phyloP scores from a whole-genome alignment of 2,329 filamentous ascomycete genomes.

The Aureobasidium sp. region DNA sequence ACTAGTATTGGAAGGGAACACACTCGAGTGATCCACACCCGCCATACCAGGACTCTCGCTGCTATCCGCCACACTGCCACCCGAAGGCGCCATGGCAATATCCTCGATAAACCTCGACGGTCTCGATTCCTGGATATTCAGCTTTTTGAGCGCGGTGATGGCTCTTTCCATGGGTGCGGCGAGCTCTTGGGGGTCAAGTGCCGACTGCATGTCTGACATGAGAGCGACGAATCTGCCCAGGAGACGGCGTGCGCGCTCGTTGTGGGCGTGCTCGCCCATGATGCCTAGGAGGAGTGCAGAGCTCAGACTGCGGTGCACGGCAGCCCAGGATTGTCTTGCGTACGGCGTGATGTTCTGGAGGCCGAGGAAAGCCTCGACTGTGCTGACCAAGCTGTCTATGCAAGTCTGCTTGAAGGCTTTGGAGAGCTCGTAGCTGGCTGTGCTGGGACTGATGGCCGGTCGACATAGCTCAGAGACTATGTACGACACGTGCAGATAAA shows the following conservation, averaged over 20 bases:
- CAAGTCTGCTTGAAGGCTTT: slow-evolving; percentile 48
- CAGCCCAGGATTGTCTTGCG: slow-evolving; percentile 38
- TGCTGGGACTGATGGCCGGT: slow-evolving; percentile 50
- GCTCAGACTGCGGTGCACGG: slow-evolving; percentile 37
- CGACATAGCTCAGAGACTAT: slow-evolving; percentile 56
- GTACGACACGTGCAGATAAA: slow-evolving; percentile 57
- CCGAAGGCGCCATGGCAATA: slow-evolving; percentile 17
- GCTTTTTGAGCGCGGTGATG: slow-evolving; percentile 38
- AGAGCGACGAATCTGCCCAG: slow-evolving; percentile 42
- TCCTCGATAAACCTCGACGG: slow-evolving; percentile 20
- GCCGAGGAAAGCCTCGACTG: slow-evolving; percentile 56
- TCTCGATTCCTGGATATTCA: slow-evolving; percentile 30
- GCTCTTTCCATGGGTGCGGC: slow-evolving; percentile 42
- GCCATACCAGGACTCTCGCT: slow-evolving; percentile 15
- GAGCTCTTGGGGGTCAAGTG: slow-evolving; percentile 41
- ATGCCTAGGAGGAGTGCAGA: slow-evolving; percentile 40
- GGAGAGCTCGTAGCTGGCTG: slow-evolving; percentile 37
- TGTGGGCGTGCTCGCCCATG: slow-evolving; percentile 38
- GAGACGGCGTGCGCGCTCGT: slow-evolving; percentile 39
- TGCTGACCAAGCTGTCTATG: slow-evolving; percentile 47
- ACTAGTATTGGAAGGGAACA: slow-evolving; percentile 10
- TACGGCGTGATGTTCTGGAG: slow-evolving; percentile 46
- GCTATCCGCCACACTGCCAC: background rate
- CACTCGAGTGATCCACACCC: slow-evolving; percentile 5
- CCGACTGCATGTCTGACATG: slow-evolving; percentile 41